phyloP scores from a whole-genome alignment of 176 grass and related monocot species.

The Poa annua region DNA sequence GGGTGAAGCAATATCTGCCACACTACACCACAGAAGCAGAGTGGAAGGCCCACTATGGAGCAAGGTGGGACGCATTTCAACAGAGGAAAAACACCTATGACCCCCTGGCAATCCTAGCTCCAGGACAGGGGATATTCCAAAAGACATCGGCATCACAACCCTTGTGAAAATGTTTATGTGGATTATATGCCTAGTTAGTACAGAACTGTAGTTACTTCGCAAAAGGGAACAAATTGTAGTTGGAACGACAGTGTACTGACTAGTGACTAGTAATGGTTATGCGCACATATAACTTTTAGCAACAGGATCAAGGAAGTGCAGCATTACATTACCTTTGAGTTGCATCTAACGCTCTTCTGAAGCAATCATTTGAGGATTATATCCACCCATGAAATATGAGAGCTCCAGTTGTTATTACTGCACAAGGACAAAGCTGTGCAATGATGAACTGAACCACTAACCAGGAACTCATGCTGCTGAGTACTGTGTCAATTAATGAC shows the following conservation, averaged over 20 bases:
- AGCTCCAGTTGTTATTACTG: constrained; percentile 34
- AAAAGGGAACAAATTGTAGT: constrained; percentile 17
- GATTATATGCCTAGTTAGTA: constrained; percentile 24
- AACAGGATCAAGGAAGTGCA: constrained; percentile 23
- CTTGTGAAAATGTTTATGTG: constrained; percentile 23
- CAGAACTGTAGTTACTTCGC: constrained; percentile 17
- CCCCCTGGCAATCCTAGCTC: constrained; percentile 80
- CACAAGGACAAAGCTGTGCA: constrained; percentile 29
- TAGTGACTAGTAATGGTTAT: constrained; percentile 8
- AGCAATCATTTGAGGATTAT: constrained; percentile 37
- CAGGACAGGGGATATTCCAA: constrained; percentile 85
- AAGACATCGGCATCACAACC: constrained; percentile 48
- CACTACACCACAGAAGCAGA: constrained; percentile 60
- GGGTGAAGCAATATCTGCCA: constrained; percentile 83
- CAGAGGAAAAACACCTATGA: constrained; percentile 75
- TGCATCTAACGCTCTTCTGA: constrained; percentile 21
- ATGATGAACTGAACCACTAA: constrained; percentile 28
- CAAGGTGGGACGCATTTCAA: constrained; percentile 71
- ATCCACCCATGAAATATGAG: constrained; percentile 13
- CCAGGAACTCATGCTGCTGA: constrained; percentile 19
- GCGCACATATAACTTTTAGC: constrained; percentile 1
- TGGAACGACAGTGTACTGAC: constrained; percentile 11
- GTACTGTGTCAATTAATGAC: constrained; percentile 23
- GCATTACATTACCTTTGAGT: neutral
- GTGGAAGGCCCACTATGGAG: constrained; percentile 83